Evolutionary conservation across 2,329 filamentous ascomycete species (phyloP).

Genomic region (Didymellaceae sp.): DNA sequence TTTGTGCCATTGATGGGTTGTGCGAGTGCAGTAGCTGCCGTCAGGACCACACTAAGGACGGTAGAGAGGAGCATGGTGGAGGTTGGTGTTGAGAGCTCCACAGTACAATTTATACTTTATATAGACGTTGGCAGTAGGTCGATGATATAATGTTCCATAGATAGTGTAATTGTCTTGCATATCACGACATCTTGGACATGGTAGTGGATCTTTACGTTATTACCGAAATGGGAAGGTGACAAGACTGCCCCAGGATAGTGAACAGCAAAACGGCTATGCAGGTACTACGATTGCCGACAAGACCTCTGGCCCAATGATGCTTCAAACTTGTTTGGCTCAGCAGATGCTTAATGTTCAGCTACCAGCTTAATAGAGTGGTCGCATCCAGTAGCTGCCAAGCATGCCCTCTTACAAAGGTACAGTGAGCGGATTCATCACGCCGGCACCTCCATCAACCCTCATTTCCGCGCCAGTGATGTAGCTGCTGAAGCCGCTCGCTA

Average conservation of each 20-base stretch:
- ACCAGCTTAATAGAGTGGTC: too few relatives aligned
- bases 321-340: too few relatives aligned
- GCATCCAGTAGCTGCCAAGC: too few relatives aligned
- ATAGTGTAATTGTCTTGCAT: constrained; percentile 9
- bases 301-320: too few relatives aligned
- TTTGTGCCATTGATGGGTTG: constrained; percentile 25
- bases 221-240: constrained; percentile 10
- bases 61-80: constrained; percentile 19
- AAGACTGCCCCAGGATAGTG: neutral
- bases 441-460: constrained; percentile 66
- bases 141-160: neutral
- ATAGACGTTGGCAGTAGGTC: neutral
- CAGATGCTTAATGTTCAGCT: too few relatives aligned
- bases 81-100: neutral
- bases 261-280: neutral
- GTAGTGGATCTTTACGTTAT: constrained; percentile 3
- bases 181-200: constrained; percentile 12
- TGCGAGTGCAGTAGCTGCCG: constrained; percentile 13
- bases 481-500: constrained; percentile 67
- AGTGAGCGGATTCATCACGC: constrained; percentile 49
- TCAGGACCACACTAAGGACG: constrained; percentile 6
- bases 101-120: neutral
- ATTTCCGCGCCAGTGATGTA: constrained; percentile 69
- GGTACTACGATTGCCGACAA: neutral
- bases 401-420: constrained; percentile 40